Conservation (phyloP, 2,329 filamentous ascomycete genomes). For the Neonectria sp. region DNA sequence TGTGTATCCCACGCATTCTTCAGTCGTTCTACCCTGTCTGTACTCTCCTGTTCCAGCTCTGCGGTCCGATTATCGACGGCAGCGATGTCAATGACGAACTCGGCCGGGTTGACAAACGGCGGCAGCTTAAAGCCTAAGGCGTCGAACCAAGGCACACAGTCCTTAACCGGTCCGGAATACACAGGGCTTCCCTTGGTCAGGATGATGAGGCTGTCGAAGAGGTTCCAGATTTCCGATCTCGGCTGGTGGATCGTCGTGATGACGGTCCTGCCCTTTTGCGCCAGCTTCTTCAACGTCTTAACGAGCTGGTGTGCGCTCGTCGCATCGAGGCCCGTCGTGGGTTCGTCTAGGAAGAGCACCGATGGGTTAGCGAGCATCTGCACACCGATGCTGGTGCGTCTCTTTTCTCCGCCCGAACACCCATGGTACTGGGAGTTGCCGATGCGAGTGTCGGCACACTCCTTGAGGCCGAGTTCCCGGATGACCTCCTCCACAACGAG, state of each 20-base stretch:
- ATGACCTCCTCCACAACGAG: conserved; percentile 83
- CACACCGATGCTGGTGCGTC: conserved; percentile 82
- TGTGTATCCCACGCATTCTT: conserved; percentile 71
- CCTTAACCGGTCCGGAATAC: conserved; percentile 73
- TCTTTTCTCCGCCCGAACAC: conserved; percentile 85
- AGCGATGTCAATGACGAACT: conserved; percentile 81
- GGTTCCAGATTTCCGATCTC: conserved; percentile 83
- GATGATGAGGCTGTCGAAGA: conserved; percentile 81
- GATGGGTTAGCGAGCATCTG: conserved; percentile 86
- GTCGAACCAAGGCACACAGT: conserved; percentile 76
- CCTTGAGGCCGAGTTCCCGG: conserved; percentile 80
- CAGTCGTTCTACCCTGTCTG: conserved; percentile 72
- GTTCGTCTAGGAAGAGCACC: conserved; percentile 84
- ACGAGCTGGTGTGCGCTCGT: conserved; percentile 83
- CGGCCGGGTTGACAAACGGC: conserved; percentile 83
- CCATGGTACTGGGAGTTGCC: conserved; percentile 80
- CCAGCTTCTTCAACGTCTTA: conserved; percentile 77
- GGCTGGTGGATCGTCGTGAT: conserved; percentile 85
- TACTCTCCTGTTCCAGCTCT: conserved; percentile 74
- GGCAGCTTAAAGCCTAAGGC: conserved; percentile 73
- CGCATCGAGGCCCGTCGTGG: conserved; percentile 83
- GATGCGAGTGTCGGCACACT: conserved; percentile 82
- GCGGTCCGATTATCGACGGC: conserved; percentile 80
- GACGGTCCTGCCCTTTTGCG: conserved; percentile 78
- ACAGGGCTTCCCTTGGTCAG: conserved; percentile 77